Evolutionary conservation across 306 rosid genomes (phyloP).

Genomic region (Vicia faba): DNA sequence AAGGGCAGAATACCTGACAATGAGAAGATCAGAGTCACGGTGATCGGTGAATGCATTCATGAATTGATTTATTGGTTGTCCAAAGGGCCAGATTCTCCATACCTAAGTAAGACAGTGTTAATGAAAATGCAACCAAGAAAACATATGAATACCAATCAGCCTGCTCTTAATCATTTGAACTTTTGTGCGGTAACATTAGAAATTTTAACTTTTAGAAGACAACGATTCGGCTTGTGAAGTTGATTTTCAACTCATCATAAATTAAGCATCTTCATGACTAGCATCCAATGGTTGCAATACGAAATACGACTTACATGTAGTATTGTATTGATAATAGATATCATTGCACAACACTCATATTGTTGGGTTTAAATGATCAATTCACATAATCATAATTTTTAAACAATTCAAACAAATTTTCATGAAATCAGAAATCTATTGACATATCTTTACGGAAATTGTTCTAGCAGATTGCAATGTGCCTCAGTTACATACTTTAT

Average conservation of each 20-base stretch:
- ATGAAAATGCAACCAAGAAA: conserved; percentile 32
- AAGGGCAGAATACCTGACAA: conserved; percentile 66
- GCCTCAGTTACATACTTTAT: conserved; percentile 2
- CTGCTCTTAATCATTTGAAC: conserved; percentile 21
- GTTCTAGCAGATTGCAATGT: conserved; percentile 10
- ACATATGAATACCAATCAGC: conserved; percentile 6
- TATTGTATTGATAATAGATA: neutral
- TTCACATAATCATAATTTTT: neutral
- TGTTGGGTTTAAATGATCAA: conserved; percentile 23
- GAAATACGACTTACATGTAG: neutral
- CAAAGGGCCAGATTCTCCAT: conserved; percentile 97
- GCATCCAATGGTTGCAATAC: conserved; percentile 5
- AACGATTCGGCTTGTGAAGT: conserved; percentile 1
- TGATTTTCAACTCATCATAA: neutral
- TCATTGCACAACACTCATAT: conserved; percentile 3
- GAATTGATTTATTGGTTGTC: conserved; percentile 74
- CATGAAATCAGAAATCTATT: conserved; percentile 18
- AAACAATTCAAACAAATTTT: conserved; percentile 6
- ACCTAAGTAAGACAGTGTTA: conserved; percentile 53
- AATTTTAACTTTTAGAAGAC: neutral
- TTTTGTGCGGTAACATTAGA: conserved; percentile 3
- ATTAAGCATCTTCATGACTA: neutral
- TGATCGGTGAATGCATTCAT: conserved; percentile 96
- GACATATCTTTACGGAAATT: neutral
- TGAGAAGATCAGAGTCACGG: conserved; percentile 91